phyloP scores from a whole-genome alignment of 805 yeast genomes.

The Sugiyamaella qingdaonensis region DNA sequence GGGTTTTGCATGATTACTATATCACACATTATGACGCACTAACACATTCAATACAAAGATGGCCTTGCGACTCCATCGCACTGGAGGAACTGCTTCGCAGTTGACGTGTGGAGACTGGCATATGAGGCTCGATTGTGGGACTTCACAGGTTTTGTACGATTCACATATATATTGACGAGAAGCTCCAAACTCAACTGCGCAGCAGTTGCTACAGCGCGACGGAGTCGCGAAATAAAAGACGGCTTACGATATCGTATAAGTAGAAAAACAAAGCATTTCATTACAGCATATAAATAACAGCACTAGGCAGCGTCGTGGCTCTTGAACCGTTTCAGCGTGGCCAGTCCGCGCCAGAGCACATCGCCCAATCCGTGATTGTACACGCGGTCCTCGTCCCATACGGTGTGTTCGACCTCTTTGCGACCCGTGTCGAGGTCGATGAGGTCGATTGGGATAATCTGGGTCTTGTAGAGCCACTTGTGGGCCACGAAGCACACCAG shows the following conservation, averaged over 20 bases:
- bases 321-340: conserved; percentile 4
- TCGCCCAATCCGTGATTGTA: conserved; percentile 15
- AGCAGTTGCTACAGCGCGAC: too few relatives aligned
- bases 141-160: too few relatives aligned
- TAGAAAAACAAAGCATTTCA: neutral
- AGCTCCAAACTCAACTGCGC: too few relatives aligned
- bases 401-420: conserved; percentile 72
- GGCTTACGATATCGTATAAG: neutral
- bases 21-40: too few relatives aligned
- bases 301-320: neutral
- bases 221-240: too few relatives aligned
- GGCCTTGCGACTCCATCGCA: too few relatives aligned
- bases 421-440: conserved; percentile 81
- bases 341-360: neutral
- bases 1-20: too few relatives aligned
- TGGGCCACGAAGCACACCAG: conserved; percentile 49
- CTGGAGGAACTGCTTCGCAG: too few relatives aligned
- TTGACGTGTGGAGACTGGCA: too few relatives aligned
- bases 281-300: neutral
- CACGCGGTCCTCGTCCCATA: conserved; percentile 70
- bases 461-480: conserved; percentile 57
- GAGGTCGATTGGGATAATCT: conserved; percentile 63
- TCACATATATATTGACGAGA: too few relatives aligned
- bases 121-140: too few relatives aligned
- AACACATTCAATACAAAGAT: too few relatives aligned